Percentiles rank a stretch among this genome's conserved stretches.
phyloP scores from a whole-genome alignment of 164 flowering plant genomes.

The Vitis cinerea region DNA sequence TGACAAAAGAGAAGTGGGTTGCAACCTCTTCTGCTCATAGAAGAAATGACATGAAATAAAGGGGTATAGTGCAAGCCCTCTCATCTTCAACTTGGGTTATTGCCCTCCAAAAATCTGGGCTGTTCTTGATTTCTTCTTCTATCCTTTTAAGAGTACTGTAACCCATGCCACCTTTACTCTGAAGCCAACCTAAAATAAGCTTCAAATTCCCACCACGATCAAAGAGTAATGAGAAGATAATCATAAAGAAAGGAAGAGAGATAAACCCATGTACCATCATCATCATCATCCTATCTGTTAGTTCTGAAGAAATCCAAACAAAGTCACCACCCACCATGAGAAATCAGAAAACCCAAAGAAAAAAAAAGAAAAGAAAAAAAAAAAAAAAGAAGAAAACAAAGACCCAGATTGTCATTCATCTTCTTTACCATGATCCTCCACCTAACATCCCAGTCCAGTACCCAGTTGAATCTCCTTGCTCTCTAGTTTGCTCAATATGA shows the following conservation, averaged over 20 bases:
- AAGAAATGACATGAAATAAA: constrained; percentile 3
- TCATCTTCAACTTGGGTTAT: constrained; percentile 3
- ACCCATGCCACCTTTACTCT: constrained; percentile 12
- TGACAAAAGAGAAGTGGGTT: constrained; percentile 4
- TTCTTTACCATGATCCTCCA: constrained; percentile 75
- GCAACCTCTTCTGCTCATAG: constrained; percentile 3
- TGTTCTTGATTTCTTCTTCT: constrained; percentile 19
- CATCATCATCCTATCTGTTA: constrained; percentile 34
- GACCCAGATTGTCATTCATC: constrained; percentile 2
- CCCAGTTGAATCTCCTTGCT: constrained; percentile 62
- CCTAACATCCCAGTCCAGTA: constrained; percentile 90
- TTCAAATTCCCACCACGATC: constrained; percentile 27
- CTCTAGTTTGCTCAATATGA: constrained; percentile 37
- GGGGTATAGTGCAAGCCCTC: constrained; percentile 7
- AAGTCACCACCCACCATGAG: constrained; percentile 25
- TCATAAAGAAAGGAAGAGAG: not conserved
- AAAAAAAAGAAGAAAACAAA: constrained; percentile 6
- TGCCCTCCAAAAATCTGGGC: constrained; percentile 24
- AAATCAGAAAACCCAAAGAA: constrained; percentile 6
- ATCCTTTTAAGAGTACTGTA: not conserved
- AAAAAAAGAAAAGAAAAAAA: constrained; percentile 8
- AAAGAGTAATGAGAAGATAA: constrained; percentile 9
- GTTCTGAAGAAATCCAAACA: constrained; percentile 38
- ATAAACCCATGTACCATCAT: constrained; percentile 17
- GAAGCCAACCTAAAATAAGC: constrained; percentile 43